Base-by-base conservation (phyloP, 176 grass and related monocot species). In the Olyra latifolia region DNA sequence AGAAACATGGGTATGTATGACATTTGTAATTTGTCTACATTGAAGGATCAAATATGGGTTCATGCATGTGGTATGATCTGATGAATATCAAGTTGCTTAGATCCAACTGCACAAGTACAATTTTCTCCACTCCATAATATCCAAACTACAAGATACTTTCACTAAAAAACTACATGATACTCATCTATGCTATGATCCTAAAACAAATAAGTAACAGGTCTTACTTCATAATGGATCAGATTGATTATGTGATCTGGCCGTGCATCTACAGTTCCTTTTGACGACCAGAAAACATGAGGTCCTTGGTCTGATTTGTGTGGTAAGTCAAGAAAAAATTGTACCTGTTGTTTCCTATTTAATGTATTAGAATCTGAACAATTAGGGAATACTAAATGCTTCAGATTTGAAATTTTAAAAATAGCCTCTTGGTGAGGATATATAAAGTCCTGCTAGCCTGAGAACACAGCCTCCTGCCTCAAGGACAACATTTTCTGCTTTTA, bases 151-250 rank as follows among this genome's bases (percentile, higher is more conserved):
- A 69, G 15, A 50, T n/a, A n/a, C n/a, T n/a, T n/a, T n/a, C n/a
- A n/a, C n/a, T n/a, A n/a, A n/a, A n/a, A n/a, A n/a, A n/a, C n/a
- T n/a, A n/a, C n/a, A n/a, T n/a, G n/a, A n/a, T 2, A 58, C 19
- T 28, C 39, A 53, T 76, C 22, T 38, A 69, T 81, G 27, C 14
- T 43, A 82, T 53, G 9, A 63, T 46, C 28, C 45, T 19, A 63
- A 54, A 63, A 87, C 54, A 81, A 71, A 81, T 24, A 75, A 57
- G 65, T 72, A 79, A 23, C 44, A 79, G 15, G 5, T 35, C 76
- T 85, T 89, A 98, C 95, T 89, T 94, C 92, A 87, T 94, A 98
- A 81, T 94, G 92, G 49, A 98, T 94, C 80, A 89, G 92, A 87
- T 94, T 98, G 77, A 98, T 62, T 44, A 91, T 64, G 43, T 89